Evolutionary conservation across 176 grass and related monocot species (phyloP).

Genomic region (Alopecurus myosuroides): DNA sequence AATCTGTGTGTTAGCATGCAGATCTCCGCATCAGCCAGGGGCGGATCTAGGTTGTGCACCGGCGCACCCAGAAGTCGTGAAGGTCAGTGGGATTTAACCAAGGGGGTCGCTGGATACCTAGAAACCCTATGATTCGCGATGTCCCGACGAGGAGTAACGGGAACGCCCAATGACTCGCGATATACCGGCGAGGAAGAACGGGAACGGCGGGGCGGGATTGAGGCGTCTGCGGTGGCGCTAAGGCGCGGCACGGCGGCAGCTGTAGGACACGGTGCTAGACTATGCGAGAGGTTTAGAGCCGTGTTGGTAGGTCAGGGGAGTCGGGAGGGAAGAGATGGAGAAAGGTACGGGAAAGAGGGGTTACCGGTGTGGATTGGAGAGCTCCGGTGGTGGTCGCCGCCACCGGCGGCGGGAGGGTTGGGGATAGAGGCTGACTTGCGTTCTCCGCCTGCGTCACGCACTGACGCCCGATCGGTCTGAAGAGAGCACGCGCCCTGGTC

Average conservation of each 20-base stretch:
- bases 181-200: not conserved
- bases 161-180: not conserved
- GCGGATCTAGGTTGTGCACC: not conserved
- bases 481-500: not conserved
- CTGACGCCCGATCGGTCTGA: conserved; percentile 10
- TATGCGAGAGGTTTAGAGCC: not conserved
- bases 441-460: not conserved
- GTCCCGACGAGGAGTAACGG: not conserved
- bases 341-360: not conserved
- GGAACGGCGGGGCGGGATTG: not conserved
- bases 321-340: not conserved
- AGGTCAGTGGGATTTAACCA: not conserved
- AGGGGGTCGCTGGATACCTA: not conserved
- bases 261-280: not conserved
- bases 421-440: not conserved
- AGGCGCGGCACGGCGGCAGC: not conserved
- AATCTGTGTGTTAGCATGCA: not conserved
- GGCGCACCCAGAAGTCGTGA: not conserved
- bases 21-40: conserved; percentile 5
- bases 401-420: conserved; percentile 10
- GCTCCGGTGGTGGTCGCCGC: not conserved
- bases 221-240: not conserved
- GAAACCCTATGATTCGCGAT: not conserved
- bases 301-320: not conserved
- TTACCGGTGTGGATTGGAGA: not conserved